A percentile compares a stretch with the other conserved stretches of the same genome.
Conservation (phyloP, 768 basidiomycete genomes). For the Butyriboletus loyo region DNA sequence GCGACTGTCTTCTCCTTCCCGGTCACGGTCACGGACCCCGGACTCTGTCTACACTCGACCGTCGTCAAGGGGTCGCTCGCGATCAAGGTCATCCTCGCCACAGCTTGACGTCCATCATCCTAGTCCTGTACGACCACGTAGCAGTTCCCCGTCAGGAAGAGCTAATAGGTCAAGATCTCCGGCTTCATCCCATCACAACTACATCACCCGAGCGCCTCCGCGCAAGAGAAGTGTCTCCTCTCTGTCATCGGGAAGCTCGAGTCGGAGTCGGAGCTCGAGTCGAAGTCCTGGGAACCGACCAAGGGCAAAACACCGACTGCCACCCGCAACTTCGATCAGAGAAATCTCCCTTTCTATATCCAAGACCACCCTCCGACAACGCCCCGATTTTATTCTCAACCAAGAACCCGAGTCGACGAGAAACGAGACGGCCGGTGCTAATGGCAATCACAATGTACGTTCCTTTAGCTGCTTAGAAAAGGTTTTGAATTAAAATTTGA, state of each 20-base stretch:
- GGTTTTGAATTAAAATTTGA: conserved; percentile 9
- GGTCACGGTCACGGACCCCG: conserved; percentile 53
- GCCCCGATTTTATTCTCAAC: conserved; percentile 13
- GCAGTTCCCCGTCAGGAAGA: conserved; percentile 49
- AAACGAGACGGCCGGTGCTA: conserved; percentile 36
- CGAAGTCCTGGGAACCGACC: conserved; percentile 51
- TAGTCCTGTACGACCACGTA: conserved; percentile 45
- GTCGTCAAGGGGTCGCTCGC: conserved; percentile 65
- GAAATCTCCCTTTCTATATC: conserved; percentile 31
- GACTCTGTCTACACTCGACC: conserved; percentile 63
- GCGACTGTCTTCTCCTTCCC: conserved; percentile 43
- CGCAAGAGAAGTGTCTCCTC: conserved; percentile 53
- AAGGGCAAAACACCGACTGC: conserved; percentile 62
- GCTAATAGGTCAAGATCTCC: conserved; percentile 40
- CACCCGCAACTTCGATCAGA: conserved; percentile 43
- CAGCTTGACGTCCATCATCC: conserved; percentile 52
- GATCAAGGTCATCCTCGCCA: conserved; percentile 59
- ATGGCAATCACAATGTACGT: conserved; percentile 38
- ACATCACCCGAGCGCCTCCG: conserved; percentile 28
- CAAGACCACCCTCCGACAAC: conserved; percentile 28
- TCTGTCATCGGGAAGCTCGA: conserved; percentile 52
- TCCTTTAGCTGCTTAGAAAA: neutral
- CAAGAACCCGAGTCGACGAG: conserved; percentile 27
- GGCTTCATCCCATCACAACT: conserved; percentile 41
- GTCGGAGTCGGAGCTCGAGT: conserved; percentile 51